Conservation (phyloP, 441 rosid species). For the Melastoma candidum region DNA sequence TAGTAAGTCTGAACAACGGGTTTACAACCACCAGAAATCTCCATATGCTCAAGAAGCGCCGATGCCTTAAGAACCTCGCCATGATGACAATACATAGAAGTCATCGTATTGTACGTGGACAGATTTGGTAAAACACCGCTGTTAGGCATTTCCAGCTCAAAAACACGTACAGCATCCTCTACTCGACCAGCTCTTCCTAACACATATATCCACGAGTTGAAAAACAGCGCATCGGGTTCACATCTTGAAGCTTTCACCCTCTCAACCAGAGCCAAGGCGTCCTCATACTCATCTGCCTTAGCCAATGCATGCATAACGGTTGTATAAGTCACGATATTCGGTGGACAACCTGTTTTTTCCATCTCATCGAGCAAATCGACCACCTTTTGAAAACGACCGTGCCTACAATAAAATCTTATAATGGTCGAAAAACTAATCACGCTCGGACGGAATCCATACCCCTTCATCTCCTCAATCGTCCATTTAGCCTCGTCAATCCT, state of each 20-base stretch:
- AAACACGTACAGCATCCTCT: constrained; percentile 44
- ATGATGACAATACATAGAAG: constrained; percentile 63
- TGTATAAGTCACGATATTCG: constrained; percentile 64
- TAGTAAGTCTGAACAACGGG: constrained; percentile 68
- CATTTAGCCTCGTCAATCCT: constrained; percentile 75
- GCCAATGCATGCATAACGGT: constrained; percentile 51
- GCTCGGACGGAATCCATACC: constrained; percentile 52
- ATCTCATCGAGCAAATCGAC: constrained; percentile 65
- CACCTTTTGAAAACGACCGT: constrained; percentile 32
- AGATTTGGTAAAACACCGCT: constrained; percentile 30
- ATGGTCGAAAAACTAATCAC: constrained; percentile 75
- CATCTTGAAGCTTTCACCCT: constrained; percentile 45
- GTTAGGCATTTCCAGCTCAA: constrained; percentile 48
- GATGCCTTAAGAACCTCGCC: constrained; percentile 36
- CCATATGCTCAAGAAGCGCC: constrained; percentile 44
- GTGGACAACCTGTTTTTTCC: constrained; percentile 44
- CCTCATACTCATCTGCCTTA: constrained; percentile 41
- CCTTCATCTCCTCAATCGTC: constrained; percentile 90
- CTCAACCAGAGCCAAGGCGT: constrained; percentile 38
- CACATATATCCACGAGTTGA: constrained; percentile 64
- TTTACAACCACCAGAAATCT: constrained; percentile 28
- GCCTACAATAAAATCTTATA: constrained; percentile 44
- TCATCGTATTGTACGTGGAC: constrained; percentile 69
- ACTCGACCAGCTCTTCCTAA: constrained; percentile 50
- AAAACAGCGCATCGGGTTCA: constrained; percentile 45